phyloP scores from a whole-genome alignment of 345 rosid genomes.

The Geranium rotundifolium region DNA sequence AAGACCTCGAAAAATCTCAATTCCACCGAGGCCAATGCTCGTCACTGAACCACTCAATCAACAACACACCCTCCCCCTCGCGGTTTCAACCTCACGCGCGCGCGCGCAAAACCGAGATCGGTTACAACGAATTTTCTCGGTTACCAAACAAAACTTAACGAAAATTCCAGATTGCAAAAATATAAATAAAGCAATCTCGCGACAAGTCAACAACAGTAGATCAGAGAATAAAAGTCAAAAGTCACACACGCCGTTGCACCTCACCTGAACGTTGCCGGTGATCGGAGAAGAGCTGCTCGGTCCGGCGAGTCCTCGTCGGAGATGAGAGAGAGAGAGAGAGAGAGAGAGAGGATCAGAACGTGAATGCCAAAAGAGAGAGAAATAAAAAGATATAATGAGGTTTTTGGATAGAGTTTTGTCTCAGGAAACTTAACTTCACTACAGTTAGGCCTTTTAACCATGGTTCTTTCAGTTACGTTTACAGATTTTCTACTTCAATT shows the following conservation, averaged over 20 bases:
- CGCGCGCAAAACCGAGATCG: not conserved
- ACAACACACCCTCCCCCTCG: not conserved
- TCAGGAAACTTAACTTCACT: not conserved
- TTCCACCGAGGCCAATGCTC: not conserved
- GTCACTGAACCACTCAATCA: not conserved
- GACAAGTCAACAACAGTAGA: not conserved
- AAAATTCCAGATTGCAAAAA: not conserved
- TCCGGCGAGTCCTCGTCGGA: not conserved
- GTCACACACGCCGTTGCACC: not conserved
- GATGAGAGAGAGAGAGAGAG: not conserved
- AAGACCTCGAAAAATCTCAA: not conserved
- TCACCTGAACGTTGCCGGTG: not conserved
- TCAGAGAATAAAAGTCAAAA: not conserved
- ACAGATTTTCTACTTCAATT: not conserved
- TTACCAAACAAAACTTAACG: slow-evolving; percentile 9
- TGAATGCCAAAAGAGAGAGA: not conserved
- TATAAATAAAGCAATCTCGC: not conserved
- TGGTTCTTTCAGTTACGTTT: not conserved
- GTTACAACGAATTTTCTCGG: slow-evolving; percentile 7
- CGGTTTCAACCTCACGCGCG: not conserved
- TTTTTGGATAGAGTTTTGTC: not conserved
- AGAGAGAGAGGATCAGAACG: not conserved
- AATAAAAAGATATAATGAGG: not conserved
- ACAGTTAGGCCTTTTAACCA: slow-evolving; percentile 10
- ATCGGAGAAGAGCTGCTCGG: slow-evolving; percentile 3